These are phyloP conservation scores for Peronospora destructor DNA, from an alignment of 352 stramenopile species.

Conservation along the genomic window DNA sequence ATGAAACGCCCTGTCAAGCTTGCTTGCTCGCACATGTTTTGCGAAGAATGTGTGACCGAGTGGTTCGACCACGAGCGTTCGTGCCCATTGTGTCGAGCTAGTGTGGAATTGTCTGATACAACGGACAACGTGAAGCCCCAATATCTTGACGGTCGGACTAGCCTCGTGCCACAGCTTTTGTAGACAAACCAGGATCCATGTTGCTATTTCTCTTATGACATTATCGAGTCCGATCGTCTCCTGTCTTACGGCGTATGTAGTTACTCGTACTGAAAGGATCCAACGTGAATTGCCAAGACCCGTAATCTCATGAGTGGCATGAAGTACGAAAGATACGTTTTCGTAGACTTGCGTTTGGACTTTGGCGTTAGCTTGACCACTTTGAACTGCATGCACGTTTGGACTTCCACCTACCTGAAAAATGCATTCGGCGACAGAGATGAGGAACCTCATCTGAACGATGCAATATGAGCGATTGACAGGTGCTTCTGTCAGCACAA, in stretches of 20 bases:
- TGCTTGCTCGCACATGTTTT: slow-evolving; percentile 76
- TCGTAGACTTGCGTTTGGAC: slow-evolving; percentile 9
- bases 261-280: slow-evolving; percentile 38
- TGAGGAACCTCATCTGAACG: slow-evolving; percentile 33
- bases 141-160: slow-evolving; percentile 73
- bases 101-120: slow-evolving; percentile 27
- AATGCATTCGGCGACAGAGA: slow-evolving; percentile 25
- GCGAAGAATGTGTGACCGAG: slow-evolving; percentile 76
- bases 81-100: slow-evolving; percentile 65
- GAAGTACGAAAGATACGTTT: not conserved
- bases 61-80: slow-evolving; percentile 83
- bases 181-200: slow-evolving; percentile 24
- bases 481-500: slow-evolving; percentile 54
- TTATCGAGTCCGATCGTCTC: slow-evolving; percentile 6
- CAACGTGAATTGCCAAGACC: slow-evolving; percentile 40
- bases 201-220: slow-evolving; percentile 14
- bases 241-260: slow-evolving; percentile 14
- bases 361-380: slow-evolving; percentile 43
- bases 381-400: slow-evolving; percentile 71
- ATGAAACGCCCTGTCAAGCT: slow-evolving; percentile 73
- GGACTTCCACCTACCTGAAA: slow-evolving; percentile 44
- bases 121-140: slow-evolving; percentile 46
- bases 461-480: slow-evolving; percentile 62
- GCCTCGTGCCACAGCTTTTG: slow-evolving; percentile 65
- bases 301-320: not conserved